phyloP scores from a whole-genome alignment of 805 yeast genomes.

The Nakazawaea holstii region DNA sequence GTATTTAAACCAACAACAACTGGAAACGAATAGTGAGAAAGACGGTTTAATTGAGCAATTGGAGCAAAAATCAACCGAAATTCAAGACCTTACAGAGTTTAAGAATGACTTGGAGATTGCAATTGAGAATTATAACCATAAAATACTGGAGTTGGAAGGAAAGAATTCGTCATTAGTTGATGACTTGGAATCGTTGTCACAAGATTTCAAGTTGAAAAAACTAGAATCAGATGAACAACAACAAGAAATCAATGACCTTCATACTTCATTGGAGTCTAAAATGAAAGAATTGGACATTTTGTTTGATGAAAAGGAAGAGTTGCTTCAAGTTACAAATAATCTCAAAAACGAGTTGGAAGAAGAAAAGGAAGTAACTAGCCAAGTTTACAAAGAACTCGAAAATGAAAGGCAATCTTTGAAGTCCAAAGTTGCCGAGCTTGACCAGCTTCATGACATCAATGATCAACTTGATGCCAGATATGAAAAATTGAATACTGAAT shows the following conservation, averaged over 20 bases:
- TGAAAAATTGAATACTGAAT: no score
- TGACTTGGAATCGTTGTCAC: conserved; percentile 15
- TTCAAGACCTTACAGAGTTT: conserved; percentile 8
- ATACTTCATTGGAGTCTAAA: conserved; percentile 5
- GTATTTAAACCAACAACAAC: conserved; percentile 13
- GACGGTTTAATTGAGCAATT: conserved; percentile 17
- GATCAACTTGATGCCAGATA: neutral
- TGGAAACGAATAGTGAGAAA: conserved; percentile 13
- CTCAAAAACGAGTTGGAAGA: conserved; percentile 18
- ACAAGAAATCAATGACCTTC: conserved; percentile 13
- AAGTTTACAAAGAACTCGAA: neutral
- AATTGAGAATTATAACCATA: conserved; percentile 15
- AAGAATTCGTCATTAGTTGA: conserved; percentile 12
- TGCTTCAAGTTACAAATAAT: conserved; percentile 21
- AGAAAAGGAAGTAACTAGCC: conserved; percentile 5
- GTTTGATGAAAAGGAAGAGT: conserved; percentile 12
- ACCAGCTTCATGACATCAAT: neutral
- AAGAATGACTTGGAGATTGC: conserved; percentile 8
- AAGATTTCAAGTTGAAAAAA: conserved; percentile 11
- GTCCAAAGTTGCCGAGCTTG: neutral
- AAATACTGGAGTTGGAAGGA: conserved; percentile 20
- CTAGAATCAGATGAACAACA: conserved; percentile 13
- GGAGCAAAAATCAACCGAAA: conserved; percentile 14
- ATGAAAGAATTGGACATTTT: conserved; percentile 11
- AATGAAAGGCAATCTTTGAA: neutral